phyloP scores from a whole-genome alignment of 768 basidiomycete genomes.

The Phallus indusiatus region DNA sequence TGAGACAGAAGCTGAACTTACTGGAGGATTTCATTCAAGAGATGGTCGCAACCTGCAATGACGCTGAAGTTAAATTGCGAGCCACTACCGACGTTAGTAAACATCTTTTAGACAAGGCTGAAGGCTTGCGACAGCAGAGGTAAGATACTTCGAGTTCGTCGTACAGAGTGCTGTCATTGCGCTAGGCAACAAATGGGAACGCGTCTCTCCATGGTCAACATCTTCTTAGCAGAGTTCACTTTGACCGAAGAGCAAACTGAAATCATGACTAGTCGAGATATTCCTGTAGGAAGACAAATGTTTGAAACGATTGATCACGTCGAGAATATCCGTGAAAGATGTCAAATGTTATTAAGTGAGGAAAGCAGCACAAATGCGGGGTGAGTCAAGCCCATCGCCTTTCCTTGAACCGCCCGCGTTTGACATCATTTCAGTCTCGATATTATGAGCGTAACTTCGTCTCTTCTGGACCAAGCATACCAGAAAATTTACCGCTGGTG shows the following conservation, averaged over 20 bases:
- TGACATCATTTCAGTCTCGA: slow-evolving; percentile 48
- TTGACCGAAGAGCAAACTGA: slow-evolving; percentile 63
- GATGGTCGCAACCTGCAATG: slow-evolving; percentile 78
- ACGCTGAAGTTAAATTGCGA: slow-evolving; percentile 68
- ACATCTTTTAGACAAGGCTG: slow-evolving; percentile 73
- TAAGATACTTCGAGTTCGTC: slow-evolving; percentile 21
- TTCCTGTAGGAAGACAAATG: slow-evolving; percentile 62
- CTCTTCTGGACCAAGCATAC: slow-evolving; percentile 81
- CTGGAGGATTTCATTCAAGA: slow-evolving; percentile 67
- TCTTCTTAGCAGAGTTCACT: slow-evolving; percentile 83
- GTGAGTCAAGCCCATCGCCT: slow-evolving; percentile 24
- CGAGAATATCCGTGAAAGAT: slow-evolving; percentile 73
- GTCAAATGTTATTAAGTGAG: slow-evolving; percentile 77
- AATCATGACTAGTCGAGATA: slow-evolving; percentile 67
- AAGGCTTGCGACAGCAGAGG: slow-evolving; percentile 66
- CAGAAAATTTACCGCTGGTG: slow-evolving; percentile 84
- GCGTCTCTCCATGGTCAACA: slow-evolving; percentile 60
- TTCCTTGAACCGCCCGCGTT: not conserved
- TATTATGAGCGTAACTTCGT: slow-evolving; percentile 76
- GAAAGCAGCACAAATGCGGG: slow-evolving; percentile 73
- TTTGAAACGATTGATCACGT: slow-evolving; percentile 86
- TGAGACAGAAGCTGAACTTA: slow-evolving; percentile 66
- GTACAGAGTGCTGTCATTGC: not conserved
- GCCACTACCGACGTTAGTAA: slow-evolving; percentile 71
- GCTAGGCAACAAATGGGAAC: slow-evolving; percentile 59